phyloP scores from a whole-genome alignment of 2,329 filamentous ascomycete genomes.

The Botrytis fabae region DNA sequence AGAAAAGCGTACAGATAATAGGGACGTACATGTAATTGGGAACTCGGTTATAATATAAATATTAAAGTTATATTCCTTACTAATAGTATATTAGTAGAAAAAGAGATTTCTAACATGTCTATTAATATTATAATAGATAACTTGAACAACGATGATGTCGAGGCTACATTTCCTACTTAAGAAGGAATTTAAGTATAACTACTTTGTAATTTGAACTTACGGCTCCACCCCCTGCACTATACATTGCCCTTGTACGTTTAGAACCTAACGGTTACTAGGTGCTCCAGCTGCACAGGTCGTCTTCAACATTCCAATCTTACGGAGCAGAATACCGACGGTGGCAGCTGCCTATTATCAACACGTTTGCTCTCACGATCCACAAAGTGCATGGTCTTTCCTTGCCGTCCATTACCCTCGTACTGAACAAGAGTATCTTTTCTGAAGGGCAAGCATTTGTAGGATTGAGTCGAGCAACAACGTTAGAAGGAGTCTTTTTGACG shows the following conservation, averaged over 20 bases:
- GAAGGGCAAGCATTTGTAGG: slow-evolving; percentile 7
- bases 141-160: slow-evolving; percentile 8
- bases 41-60: neutral
- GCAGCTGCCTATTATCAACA: slow-evolving; percentile 8
- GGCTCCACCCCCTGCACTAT: slow-evolving; percentile 6
- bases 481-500: slow-evolving; percentile 7
- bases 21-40: too few relatives aligned
- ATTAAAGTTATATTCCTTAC: neutral
- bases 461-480: slow-evolving; percentile 8
- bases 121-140: slow-evolving; percentile 10
- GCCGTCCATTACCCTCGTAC: slow-evolving; percentile 7
- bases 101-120: slow-evolving; percentile 3
- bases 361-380: slow-evolving; percentile 7
- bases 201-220: slow-evolving; percentile 6
- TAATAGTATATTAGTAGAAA: slow-evolving; percentile 7
- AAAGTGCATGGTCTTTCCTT: slow-evolving; percentile 6
- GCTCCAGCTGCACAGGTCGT: slow-evolving; percentile 6
- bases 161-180: slow-evolving; percentile 7
- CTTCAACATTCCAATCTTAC: slow-evolving; percentile 8
- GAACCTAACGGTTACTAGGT: slow-evolving; percentile 8
- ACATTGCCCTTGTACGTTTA: slow-evolving; percentile 8
- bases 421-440: slow-evolving; percentile 9
- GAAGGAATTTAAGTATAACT: slow-evolving; percentile 9
- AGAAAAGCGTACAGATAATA: too few relatives aligned
- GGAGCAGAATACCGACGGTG: slow-evolving; percentile 7